Conservation (phyloP, 306 rosid species). For the Acacia confusa region DNA sequence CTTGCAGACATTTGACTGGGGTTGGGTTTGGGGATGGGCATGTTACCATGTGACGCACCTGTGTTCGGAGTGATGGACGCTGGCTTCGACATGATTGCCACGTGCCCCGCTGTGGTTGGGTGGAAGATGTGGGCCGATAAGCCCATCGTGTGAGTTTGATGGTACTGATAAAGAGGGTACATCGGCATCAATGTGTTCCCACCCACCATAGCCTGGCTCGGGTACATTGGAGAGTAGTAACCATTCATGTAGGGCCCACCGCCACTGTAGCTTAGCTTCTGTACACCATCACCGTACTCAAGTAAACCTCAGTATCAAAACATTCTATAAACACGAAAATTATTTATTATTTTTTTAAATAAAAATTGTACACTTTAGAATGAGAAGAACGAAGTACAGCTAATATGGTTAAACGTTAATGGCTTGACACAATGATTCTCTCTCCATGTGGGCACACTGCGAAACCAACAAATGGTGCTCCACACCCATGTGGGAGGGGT, state of each 20-base stretch:
- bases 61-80: slow-evolving; percentile 51
- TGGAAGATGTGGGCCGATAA: slow-evolving; percentile 61
- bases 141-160: slow-evolving; percentile 70
- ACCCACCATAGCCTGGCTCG: slow-evolving; percentile 61
- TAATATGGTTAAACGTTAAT: neutral
- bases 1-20: slow-evolving; percentile 13
- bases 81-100: slow-evolving; percentile 58
- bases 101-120: slow-evolving; percentile 44
- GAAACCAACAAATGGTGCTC: neutral
- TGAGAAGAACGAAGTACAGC: neutral
- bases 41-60: slow-evolving; percentile 52
- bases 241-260: slow-evolving; percentile 68
- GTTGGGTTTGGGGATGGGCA: neutral
- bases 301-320: neutral
- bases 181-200: slow-evolving; percentile 73
- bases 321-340: neutral
- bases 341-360: neutral
- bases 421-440: neutral
- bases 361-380: neutral
- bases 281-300: slow-evolving; percentile 16
- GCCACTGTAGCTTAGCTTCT: slow-evolving; percentile 57
- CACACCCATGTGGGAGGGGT: slow-evolving; percentile 11
- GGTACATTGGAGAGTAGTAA: slow-evolving; percentile 53
- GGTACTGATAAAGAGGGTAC: slow-evolving; percentile 71
- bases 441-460: slow-evolving; percentile 10